phyloP scores from a whole-genome alignment of 192 early-diverging fungal species.

The Rhizoclosmatium sp. region DNA sequence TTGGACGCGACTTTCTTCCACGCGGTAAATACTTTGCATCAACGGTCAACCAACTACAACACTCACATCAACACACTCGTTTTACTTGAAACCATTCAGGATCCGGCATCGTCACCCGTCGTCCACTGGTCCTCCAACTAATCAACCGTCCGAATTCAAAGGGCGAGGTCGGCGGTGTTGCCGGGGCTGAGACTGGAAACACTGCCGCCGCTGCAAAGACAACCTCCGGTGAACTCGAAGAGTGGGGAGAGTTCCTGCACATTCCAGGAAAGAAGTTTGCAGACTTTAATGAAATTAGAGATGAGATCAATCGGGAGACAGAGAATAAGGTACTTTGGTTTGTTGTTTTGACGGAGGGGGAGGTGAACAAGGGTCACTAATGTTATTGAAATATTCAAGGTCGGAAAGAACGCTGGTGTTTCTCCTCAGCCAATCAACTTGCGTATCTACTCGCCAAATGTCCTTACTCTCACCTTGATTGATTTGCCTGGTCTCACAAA shows the following conservation, averaged over 20 bases:
- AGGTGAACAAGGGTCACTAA: neutral
- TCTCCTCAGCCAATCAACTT: constrained; percentile 98
- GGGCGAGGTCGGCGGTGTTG: constrained; percentile 63
- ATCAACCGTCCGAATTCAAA: constrained; percentile 88
- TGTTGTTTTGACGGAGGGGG: neutral
- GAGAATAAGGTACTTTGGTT: constrained; percentile 54
- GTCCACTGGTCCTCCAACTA: constrained; percentile 96
- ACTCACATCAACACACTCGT: neutral
- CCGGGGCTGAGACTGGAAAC: constrained; percentile 36
- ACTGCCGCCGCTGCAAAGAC: constrained; percentile 3
- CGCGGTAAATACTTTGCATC: constrained; percentile 60
- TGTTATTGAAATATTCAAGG: constrained; percentile 29
- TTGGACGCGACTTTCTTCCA: constrained; percentile 97
- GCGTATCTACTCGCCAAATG: constrained; percentile 96
- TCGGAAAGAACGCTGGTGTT: constrained; percentile 74
- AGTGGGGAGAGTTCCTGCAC: constrained; percentile 88
- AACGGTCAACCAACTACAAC: neutral
- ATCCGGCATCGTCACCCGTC: constrained; percentile 95
- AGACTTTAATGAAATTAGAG: constrained; percentile 96
- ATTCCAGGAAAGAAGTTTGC: constrained; percentile 95
- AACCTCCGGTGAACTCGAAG: constrained; percentile 22
- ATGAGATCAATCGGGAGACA: constrained; percentile 94
- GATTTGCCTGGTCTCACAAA: constrained; percentile 99
- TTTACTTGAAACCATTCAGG: constrained; percentile 53
- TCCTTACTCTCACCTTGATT: constrained; percentile 97